Base-by-base conservation (phyloP, 2,329 filamentous ascomycete genomes). In the Zymoseptoria passerinii region DNA sequence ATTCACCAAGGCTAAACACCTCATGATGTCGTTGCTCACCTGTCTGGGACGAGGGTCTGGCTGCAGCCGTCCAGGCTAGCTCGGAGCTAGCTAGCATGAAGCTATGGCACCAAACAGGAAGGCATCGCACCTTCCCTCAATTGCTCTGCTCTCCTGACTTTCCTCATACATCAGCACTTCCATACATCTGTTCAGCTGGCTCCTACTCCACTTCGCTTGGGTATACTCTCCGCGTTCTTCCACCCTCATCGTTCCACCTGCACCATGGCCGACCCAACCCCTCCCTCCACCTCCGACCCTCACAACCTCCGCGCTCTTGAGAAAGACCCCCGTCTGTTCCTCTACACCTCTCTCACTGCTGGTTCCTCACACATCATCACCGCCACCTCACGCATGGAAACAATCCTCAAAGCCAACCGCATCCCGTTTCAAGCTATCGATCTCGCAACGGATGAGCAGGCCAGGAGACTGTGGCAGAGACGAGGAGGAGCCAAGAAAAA, bases 341-440 rank as follows among this genome's bases (percentile, higher is more conserved):
- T 99, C 68, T 96, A 95, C 78, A 97, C 94, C 61, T 97, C 92
- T 55, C 82, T 99, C 57, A 97, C 94, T 19, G 90, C 94, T 59
- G 94, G 94, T 64, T 96, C 91, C 48, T 95, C 91, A 23, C 91
- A 96, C 74, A 96, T 97, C 73, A 86, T 97, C 70, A 97, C 94
- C 48, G 94, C 92, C 27, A 97, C 94, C 1, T 95, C 92, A 56
- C 89, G 94, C 52, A 85, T 99, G 66, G 92, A 99, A 76, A 96
- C 92, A 10, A 97, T 99, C 70, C 82, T 99, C 60, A 92, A 90
- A 71, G 92, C 91, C 63, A 96, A 97, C 80, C 88, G 88, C 67
- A 88, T 99, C 59, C 90, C 91, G 9, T 99, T 97, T 79, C 90
- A 90, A 72, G 91, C 90, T 64, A 80, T 96, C 70, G 94, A 99